These are phyloP conservation scores for Harrya chromipes DNA, from an alignment of 768 basidiomycete genomes.

Conservation along the genomic window DNA sequence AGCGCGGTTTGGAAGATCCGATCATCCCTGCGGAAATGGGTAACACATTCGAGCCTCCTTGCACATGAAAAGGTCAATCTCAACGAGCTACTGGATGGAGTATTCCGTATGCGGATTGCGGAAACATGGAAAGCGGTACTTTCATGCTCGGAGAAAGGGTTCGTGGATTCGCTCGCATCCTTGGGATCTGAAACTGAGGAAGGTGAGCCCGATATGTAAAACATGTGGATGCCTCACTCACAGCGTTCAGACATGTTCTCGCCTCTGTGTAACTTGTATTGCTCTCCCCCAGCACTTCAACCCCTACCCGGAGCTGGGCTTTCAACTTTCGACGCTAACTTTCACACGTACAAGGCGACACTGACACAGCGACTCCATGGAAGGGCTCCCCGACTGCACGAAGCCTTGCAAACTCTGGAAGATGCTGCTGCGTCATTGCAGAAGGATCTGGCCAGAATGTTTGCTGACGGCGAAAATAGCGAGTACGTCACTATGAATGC, in stretches of 20 bases:
- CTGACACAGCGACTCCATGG: constrained; percentile 63
- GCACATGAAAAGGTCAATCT: constrained; percentile 46
- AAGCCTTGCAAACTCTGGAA: constrained; percentile 57
- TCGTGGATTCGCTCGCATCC: constrained; percentile 41
- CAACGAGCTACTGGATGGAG: constrained; percentile 46
- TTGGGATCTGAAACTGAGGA: constrained; percentile 8
- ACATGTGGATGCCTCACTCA: constrained; percentile 8
- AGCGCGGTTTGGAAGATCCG: constrained; percentile 74
- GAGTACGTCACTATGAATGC: constrained; percentile 35
- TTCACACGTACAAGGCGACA: constrained; percentile 59
- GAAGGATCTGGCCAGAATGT: constrained; percentile 51
- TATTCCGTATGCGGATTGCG: constrained; percentile 51
- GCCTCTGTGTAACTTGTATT: constrained; percentile 57
- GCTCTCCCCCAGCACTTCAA: constrained; percentile 46
- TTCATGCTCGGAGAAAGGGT: constrained; percentile 40
- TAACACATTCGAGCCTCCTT: constrained; percentile 42
- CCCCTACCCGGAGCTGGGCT: constrained; percentile 38
- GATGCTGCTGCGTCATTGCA: constrained; percentile 54
- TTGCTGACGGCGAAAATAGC: constrained; percentile 39
- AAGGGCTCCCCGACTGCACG: constrained; percentile 59
- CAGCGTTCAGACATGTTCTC: constrained; percentile 40
- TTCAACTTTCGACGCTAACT: constrained; percentile 40
- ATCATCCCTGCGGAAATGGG: constrained; percentile 46
- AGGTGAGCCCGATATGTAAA: constrained; percentile 14
- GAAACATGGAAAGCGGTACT: constrained; percentile 58